Percentiles rank a stretch among this genome's conserved stretches.
These are phyloP conservation scores for Fusarium oligoseptatum DNA, from an alignment of 2,329 filamentous ascomycete genomes.

Conservation along the genomic window DNA sequence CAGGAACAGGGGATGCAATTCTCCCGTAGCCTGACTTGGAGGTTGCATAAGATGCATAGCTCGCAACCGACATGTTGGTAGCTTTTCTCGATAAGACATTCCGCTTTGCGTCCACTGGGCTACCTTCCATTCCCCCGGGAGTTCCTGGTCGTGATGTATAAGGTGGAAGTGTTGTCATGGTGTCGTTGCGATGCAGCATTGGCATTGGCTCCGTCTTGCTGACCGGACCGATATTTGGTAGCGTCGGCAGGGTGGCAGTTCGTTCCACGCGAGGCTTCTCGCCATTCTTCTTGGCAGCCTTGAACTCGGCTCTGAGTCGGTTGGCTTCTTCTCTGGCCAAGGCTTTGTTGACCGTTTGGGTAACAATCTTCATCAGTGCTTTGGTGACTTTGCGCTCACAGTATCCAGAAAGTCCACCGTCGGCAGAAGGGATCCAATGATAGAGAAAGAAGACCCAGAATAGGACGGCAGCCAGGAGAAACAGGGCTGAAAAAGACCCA, in stretches of 20 bases:
- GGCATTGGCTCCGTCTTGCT: constrained; percentile 68
- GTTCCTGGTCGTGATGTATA: constrained; percentile 73
- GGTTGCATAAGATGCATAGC: constrained; percentile 74
- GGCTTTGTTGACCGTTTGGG: constrained; percentile 88
- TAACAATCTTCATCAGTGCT: constrained; percentile 86
- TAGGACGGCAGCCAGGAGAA: constrained; percentile 78
- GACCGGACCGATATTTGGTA: constrained; percentile 57
- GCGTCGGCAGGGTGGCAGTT: constrained; percentile 76
- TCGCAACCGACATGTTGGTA: constrained; percentile 71
- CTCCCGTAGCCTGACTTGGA: constrained; percentile 68
- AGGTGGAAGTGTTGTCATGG: constrained; percentile 70
- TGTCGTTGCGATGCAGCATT: constrained; percentile 70
- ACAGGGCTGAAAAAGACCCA: constrained; percentile 86
- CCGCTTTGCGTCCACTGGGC: constrained; percentile 64
- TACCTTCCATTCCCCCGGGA: constrained; percentile 66
- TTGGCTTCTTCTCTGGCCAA: constrained; percentile 81
- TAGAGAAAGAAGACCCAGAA: constrained; percentile 92
- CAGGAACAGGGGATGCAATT: constrained; percentile 54
- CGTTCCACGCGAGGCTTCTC: constrained; percentile 64
- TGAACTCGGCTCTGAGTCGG: constrained; percentile 64
- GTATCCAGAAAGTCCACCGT: constrained; percentile 86
- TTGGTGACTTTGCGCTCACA: constrained; percentile 93
- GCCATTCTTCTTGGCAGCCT: constrained; percentile 65
- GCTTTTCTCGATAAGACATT: constrained; percentile 61
- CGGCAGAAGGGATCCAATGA: constrained; percentile 87